Evolutionary conservation across 768 basidiomycete species (phyloP), one percentile per base, ranked within the genome.

Genomic region (Russula dissimulans): DNA sequence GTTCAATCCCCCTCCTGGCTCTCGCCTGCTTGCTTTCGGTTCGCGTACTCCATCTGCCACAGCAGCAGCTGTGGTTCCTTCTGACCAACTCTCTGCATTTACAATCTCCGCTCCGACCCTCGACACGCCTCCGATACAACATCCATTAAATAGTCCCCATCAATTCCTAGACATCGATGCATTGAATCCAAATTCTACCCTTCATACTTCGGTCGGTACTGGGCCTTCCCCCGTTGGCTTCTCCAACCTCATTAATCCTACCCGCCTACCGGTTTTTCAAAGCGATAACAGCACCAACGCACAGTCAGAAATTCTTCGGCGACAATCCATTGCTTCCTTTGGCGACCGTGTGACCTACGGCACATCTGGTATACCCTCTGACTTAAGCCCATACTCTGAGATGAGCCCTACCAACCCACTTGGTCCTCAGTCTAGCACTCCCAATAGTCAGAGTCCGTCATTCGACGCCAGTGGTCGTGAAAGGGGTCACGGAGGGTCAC

Each of bases 1-100:
- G 59, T 71, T 76, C 66, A 74, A 75, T 62, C 71, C 73, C 47
- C 72, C 76, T 14, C 62, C 72, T 51, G 74, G 76, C 54, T 77
- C 76, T 57, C 74, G 77, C 54, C 67, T 81, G 59, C 75, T 80
- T 61, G 74, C 75, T 12, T 69, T 78, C 41, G 72, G 70, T 34
- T 69, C 72, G 7, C 72, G 71, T 34, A 64, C 68, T 1, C 61
- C 69, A 14, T 61, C 69, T 15, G 60, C 65, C 26, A 41, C 65
- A 15, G 56, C 67, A 15, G 55, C 49, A 45, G 42, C 44, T 9
- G 26, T 47, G 6, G 18, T 53, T 34, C 56, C 54, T 36, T 43
- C 63, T 18, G 59, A 61, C 48, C 68, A 65, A 34, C 48, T 61
- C 1, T 61, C 65, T 17, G 52, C 65, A 5, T 66, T 65, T 15